phyloP scores from a whole-genome alignment of 106 monocot species.

The Dioscorea alata region DNA sequence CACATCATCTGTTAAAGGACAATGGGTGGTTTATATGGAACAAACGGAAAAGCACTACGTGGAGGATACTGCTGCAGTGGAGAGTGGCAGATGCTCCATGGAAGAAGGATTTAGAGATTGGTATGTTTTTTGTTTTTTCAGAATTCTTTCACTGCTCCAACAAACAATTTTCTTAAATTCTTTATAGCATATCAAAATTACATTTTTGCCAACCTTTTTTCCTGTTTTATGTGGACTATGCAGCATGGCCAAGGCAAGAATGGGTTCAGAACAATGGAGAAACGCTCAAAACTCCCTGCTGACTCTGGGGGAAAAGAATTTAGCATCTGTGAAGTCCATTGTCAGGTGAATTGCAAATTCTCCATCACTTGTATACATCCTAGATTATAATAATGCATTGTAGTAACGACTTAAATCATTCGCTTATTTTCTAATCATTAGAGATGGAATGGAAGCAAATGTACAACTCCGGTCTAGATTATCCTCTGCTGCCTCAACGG shows the following conservation, averaged over 20 bases:
- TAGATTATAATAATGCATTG: no score
- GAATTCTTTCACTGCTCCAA: background rate
- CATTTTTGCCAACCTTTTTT: background rate
- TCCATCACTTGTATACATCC: no score
- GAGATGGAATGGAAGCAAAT: constrained; percentile 68
- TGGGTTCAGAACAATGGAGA: constrained; percentile 76
- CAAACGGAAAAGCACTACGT: constrained; percentile 61
- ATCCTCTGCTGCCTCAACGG: constrained; percentile 37
- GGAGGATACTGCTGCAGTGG: constrained; percentile 57
- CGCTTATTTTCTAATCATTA: constrained; percentile 5
- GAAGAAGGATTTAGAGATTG: constrained; percentile 66
- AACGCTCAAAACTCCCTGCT: constrained; percentile 74
- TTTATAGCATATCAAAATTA: background rate
- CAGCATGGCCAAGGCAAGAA: constrained; percentile 64
- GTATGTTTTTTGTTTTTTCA: constrained; percentile 20
- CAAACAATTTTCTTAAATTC: background rate
- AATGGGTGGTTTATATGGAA: constrained; percentile 68
- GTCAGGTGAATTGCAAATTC: constrained; percentile 32
- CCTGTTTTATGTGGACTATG: background rate
- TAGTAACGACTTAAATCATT: no score
- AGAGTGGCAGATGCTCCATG: constrained; percentile 49
- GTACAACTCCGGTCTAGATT: constrained; percentile 31
- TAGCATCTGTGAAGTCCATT: constrained; percentile 65
- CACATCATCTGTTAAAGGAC: constrained; percentile 58
- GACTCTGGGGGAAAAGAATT: constrained; percentile 54